phyloP scores from a whole-genome alignment of 75 land plant species.

The Cryptomeria japonica region DNA sequence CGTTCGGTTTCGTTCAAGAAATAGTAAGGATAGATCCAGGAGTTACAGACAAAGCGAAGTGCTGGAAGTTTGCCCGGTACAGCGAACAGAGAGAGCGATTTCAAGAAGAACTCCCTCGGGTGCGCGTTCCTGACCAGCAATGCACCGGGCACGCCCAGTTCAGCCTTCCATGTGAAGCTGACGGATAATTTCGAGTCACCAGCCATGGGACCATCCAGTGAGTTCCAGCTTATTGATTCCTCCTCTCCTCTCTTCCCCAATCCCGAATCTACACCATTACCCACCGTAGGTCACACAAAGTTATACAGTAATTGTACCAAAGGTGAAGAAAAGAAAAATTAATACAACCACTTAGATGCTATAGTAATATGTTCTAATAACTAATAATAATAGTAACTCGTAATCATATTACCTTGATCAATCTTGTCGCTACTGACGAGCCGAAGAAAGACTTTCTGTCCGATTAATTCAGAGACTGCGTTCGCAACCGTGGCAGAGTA shows the following conservation, averaged over 20 bases:
- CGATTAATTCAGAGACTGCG: background rate
- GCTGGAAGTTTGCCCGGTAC: background rate
- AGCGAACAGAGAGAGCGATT: conserved; percentile 15
- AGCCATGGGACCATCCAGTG: background rate
- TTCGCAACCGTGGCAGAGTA: background rate
- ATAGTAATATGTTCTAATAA: no score
- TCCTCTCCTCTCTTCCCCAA: background rate
- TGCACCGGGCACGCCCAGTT: conserved; percentile 40
- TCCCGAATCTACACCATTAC: conserved; percentile 7
- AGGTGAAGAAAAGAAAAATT: background rate
- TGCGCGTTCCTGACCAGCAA: conserved; percentile 27
- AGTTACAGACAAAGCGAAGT: conserved; percentile 18
- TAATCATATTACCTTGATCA: background rate
- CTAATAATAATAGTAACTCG: no score
- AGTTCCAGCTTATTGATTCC: conserved; percentile 3
- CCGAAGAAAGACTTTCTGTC: background rate
- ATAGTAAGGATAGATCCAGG: conserved; percentile 17
- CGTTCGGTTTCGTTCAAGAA: background rate
- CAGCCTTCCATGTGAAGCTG: background rate
- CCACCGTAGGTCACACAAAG: background rate
- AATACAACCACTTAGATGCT: background rate
- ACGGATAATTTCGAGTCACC: background rate
- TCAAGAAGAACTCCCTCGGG: conserved; percentile 22
- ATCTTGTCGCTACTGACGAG: background rate
- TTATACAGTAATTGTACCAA: no score